phyloP scores from a whole-genome alignment of 768 basidiomycete species.

The Agaricus subrufescens region DNA sequence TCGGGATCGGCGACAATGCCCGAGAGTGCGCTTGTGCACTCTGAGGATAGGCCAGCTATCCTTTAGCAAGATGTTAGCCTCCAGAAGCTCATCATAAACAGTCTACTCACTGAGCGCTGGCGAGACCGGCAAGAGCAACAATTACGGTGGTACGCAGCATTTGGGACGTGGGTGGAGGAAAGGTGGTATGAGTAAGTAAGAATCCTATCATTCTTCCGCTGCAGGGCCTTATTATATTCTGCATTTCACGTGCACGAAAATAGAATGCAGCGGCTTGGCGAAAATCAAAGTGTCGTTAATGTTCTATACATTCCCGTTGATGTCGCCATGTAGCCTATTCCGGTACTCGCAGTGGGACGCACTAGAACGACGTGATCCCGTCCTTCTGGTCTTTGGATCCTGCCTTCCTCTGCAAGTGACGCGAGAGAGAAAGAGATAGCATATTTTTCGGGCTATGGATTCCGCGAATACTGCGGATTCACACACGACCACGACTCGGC shows the following conservation, averaged over 20 bases:
- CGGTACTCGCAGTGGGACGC: no score
- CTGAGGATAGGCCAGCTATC: slow-evolving; percentile 32
- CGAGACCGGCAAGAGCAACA: slow-evolving; percentile 21
- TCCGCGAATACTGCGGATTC: no score
- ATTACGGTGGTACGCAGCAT: slow-evolving; percentile 25
- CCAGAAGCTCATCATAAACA: not conserved
- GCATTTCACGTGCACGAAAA: not conserved
- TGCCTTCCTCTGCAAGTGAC: no score
- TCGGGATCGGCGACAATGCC: slow-evolving; percentile 38
- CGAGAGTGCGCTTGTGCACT: slow-evolving; percentile 45
- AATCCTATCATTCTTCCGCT: not conserved
- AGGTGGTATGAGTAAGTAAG: not conserved
- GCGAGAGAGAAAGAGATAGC: no score
- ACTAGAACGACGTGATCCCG: no score
- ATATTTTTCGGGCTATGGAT: no score
- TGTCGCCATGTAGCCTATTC: no score
- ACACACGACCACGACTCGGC: no score
- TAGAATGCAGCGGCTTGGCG: no score
- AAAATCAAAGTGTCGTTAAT: no score
- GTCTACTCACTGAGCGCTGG: slow-evolving; percentile 35
- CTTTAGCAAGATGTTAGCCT: slow-evolving; percentile 11
- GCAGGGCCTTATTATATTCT: not conserved
- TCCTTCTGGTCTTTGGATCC: no score
- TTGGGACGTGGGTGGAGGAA: not conserved
- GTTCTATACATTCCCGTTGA: no score